Evolutionary conservation across 768 basidiomycete species (phyloP).

Genomic region (Russula compacta): DNA sequence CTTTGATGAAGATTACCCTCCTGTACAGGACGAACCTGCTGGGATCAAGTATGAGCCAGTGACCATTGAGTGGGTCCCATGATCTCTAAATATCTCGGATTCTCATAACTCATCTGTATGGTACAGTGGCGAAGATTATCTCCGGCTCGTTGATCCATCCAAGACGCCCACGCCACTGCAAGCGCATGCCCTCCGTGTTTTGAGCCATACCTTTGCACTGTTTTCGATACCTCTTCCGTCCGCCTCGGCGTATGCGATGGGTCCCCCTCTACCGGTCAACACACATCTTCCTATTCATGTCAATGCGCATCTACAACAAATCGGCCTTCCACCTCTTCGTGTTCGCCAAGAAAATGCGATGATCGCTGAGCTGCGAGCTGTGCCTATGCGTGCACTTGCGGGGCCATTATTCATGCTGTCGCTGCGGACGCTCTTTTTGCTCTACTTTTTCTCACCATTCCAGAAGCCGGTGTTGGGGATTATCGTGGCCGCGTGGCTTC

Average conservation of each 20-base stretch:
- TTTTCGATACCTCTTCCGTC: slow-evolving; percentile 10
- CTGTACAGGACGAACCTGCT: slow-evolving; percentile 7
- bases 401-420: slow-evolving; percentile 18
- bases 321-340: slow-evolving; percentile 16
- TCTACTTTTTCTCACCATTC: slow-evolving; percentile 20
- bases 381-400: slow-evolving; percentile 19
- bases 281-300: slow-evolving; percentile 13
- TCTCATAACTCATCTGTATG: neutral
- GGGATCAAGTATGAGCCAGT: slow-evolving; percentile 18
- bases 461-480: slow-evolving; percentile 19
- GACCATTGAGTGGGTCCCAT: slow-evolving; percentile 13
- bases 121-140: slow-evolving; percentile 18
- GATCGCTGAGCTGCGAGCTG: slow-evolving; percentile 18
- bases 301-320: slow-evolving; percentile 17
- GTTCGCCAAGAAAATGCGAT: slow-evolving; percentile 16
- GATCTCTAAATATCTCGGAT: neutral
- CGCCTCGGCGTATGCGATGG: neutral
- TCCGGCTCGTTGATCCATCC: slow-evolving; percentile 13
- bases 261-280: neutral
- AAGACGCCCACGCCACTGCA: slow-evolving; percentile 16
- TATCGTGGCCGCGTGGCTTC: slow-evolving; percentile 16
- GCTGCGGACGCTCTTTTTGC: slow-evolving; percentile 16
- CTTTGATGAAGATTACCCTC: slow-evolving; percentile 29
- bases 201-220: slow-evolving; percentile 18
- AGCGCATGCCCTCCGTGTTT: slow-evolving; percentile 16